Evolutionary conservation across 1,284 basidiomycete genomes (phyloP).

Genomic region (Irpex rosettiformis): DNA sequence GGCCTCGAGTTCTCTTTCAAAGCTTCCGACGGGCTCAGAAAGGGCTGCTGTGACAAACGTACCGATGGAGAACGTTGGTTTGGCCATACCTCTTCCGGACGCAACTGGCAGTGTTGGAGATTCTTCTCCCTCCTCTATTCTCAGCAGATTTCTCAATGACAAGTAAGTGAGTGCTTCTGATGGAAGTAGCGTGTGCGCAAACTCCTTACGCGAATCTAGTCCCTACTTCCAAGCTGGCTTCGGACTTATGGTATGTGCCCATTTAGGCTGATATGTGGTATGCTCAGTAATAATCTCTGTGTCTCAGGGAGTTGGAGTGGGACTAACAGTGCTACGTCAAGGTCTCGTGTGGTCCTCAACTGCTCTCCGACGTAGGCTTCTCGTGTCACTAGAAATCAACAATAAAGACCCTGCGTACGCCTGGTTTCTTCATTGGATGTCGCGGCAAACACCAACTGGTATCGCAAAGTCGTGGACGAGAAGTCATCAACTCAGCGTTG

Average conservation of each 20-base stretch:
- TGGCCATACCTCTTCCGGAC: neutral
- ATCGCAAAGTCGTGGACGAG: constrained; percentile 48
- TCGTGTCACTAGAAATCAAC: constrained; percentile 95
- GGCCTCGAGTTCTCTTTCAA: neutral
- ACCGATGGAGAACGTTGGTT: neutral
- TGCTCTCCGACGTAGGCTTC: constrained; percentile 82
- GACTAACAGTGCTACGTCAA: constrained; percentile 71
- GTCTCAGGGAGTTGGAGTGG: constrained; percentile 81
- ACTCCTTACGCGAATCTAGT: constrained; percentile 42
- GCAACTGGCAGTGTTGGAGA: neutral
- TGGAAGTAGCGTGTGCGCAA: neutral
- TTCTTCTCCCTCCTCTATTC: neutral
- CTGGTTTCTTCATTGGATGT: constrained; percentile 99
- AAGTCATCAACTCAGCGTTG: constrained; percentile 92
- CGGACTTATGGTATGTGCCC: constrained; percentile 79
- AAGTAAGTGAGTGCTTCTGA: constrained; percentile 6
- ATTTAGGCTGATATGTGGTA: neutral
- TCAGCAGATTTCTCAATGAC: constrained; percentile 12
- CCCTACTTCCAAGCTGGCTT: constrained; percentile 97
- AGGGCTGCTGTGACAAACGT: neutral
- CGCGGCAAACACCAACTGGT: constrained; percentile 47
- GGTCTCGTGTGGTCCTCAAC: constrained; percentile 68
- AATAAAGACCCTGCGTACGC: constrained; percentile 95
- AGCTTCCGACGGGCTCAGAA: neutral
- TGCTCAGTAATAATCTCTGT: constrained; percentile 4